phyloP scores from a whole-genome alignment of 2,329 filamentous ascomycete genomes.

The Diaporthe sp. region DNA sequence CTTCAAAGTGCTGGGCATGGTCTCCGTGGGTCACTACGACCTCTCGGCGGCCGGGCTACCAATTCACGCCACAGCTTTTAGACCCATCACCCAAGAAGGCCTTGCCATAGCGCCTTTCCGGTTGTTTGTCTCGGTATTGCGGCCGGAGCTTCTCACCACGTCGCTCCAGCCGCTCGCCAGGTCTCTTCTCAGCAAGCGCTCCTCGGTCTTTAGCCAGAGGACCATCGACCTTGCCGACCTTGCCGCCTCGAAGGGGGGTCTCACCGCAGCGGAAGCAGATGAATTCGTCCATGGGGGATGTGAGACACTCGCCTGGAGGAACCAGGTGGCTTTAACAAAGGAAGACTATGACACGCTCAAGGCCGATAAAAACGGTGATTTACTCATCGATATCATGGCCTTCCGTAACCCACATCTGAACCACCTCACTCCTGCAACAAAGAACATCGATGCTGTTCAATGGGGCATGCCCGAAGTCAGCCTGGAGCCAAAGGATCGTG shows the following conservation, averaged over 20 bases:
- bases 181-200: constrained; percentile 49
- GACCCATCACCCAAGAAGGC: constrained; percentile 51
- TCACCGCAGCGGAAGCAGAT: constrained; percentile 50
- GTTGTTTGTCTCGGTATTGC: constrained; percentile 52
- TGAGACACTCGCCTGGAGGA: constrained; percentile 63
- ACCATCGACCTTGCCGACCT: constrained; percentile 54
- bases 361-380: constrained; percentile 34
- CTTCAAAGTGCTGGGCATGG: constrained; percentile 62
- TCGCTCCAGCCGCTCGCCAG: constrained; percentile 47
- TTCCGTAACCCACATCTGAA: constrained; percentile 63
- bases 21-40: constrained; percentile 67
- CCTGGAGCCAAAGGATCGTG: constrained; percentile 61
- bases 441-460: constrained; percentile 63
- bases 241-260: constrained; percentile 50
- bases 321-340: constrained; percentile 30
- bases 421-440: constrained; percentile 65
- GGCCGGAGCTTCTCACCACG: constrained; percentile 57
- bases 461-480: constrained; percentile 56
- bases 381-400: constrained; percentile 55
- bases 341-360: constrained; percentile 58
- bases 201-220: constrained; percentile 58
- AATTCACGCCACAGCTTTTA: constrained; percentile 66
- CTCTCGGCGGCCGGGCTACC: constrained; percentile 61
- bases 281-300: constrained; percentile 60
- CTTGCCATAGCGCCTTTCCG: constrained; percentile 51